Evolutionary conservation across 108 stramenopile species (phyloP), one percentile per base, ranked within the genome.

Genomic region (Stephanodiscus minutulus): DNA sequence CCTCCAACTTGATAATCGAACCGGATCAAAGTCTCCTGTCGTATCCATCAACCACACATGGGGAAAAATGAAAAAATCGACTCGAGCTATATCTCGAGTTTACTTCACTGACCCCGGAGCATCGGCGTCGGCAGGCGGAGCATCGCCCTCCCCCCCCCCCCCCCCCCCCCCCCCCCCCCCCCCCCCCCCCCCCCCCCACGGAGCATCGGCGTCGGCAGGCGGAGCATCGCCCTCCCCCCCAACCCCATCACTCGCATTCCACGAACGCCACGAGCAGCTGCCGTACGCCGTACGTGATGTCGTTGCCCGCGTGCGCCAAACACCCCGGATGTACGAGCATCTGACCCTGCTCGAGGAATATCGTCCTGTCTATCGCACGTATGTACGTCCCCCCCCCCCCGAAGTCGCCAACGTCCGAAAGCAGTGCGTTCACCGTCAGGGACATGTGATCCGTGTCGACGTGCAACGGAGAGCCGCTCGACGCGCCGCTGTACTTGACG

Each of bases 341-440:
- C 62, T 81, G 49, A 17, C 84, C 84, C 64, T 85, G 81, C 18
- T 69, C 28, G 0, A 85, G 56, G 63, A 55, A 72, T n/a, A 85
- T 77, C 11, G 76, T 82, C 64, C 71, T 73, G 36, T 65, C 49
- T 0, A 85, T 29, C 9, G 59, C 68, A 7, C 24, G 61, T 24
- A 85, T 70, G 66, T 85, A 85, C 1, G 85, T 85, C 13, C 85
- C 85, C 17, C 85, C 85, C 3, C 82, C 85, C 27, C 33, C 57
- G 61, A 67, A 85, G 7, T 79, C 77, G 20, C 53, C 46, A 5
- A 25, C 13, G 25, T 47, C 65, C 20, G 76, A 70, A 7, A 85
- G 69, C 37, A 85, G 52, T 21, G 56, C 36, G 54, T 74, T 68
- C 21, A 68, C 35, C n/a, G 85, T 82, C 22, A 85, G 49, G 36